Evolutionary conservation across 352 stramenopile genomes (phyloP).

Genomic region (Aphanomyces cochlioides): DNA sequence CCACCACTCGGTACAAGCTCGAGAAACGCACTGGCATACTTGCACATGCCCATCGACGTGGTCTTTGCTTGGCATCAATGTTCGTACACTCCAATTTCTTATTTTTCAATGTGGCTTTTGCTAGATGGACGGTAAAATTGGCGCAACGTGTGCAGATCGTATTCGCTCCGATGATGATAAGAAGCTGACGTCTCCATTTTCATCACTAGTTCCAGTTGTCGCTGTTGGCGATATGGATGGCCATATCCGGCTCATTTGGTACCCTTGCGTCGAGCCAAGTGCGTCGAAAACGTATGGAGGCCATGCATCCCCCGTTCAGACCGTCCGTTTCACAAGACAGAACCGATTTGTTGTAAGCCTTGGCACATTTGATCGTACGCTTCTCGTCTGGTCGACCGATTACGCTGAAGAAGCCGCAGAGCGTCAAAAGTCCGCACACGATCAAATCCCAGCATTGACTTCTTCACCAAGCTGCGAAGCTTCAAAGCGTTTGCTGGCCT

Average conservation of each 20-base stretch:
- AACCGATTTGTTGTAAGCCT: slow-evolving; percentile 25
- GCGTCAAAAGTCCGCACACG: neutral
- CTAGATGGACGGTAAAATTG: slow-evolving; percentile 16
- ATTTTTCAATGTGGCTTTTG: neutral
- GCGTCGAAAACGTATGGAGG: slow-evolving; percentile 24
- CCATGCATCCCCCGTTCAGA: slow-evolving; percentile 22
- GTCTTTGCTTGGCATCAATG: slow-evolving; percentile 16
- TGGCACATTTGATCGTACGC: slow-evolving; percentile 24
- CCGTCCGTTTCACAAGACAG: slow-evolving; percentile 10
- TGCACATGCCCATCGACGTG: slow-evolving; percentile 26
- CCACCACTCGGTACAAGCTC: slow-evolving; percentile 20
- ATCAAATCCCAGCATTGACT: neutral
- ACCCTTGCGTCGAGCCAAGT: slow-evolving; percentile 26
- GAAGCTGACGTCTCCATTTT: neutral
- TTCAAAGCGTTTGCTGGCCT: slow-evolving; percentile 2
- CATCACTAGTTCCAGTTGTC: slow-evolving; percentile 18
- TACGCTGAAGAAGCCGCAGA: slow-evolving; percentile 12
- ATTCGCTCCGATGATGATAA: slow-evolving; percentile 13
- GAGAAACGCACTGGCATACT: slow-evolving; percentile 27
- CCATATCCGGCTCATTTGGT: slow-evolving; percentile 24
- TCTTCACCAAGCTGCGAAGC: neutral
- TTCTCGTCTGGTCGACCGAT: slow-evolving; percentile 24
- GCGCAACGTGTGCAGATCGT: slow-evolving; percentile 20
- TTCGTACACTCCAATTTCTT: neutral
- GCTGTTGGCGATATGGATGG: slow-evolving; percentile 21